Percentiles rank a stretch among this genome's conserved stretches.
Evolutionary conservation across 2,329 filamentous ascomycete genomes (phyloP).

Genomic region (Colletotrichum echinochloae): DNA sequence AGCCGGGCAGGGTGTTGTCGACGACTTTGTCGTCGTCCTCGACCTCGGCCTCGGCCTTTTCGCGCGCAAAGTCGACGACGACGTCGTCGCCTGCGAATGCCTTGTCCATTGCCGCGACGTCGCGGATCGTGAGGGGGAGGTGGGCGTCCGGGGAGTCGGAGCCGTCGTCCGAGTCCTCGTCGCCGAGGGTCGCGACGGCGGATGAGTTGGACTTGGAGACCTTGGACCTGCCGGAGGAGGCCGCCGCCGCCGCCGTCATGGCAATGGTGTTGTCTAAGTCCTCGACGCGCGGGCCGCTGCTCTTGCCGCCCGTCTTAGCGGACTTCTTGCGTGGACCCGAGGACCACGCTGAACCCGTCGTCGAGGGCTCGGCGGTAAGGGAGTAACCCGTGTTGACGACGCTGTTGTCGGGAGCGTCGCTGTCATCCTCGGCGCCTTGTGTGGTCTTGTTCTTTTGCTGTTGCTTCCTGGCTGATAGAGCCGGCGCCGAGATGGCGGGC

Average conservation of each 20-base stretch:
- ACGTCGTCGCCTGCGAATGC: conserved; percentile 93
- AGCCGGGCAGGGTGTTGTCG: conserved; percentile 90
- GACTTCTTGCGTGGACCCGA: conserved; percentile 52
- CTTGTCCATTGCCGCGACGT: conserved; percentile 78
- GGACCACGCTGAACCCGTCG: conserved; percentile 58
- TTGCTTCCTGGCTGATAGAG: conserved; percentile 43
- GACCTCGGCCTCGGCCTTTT: conserved; percentile 78
- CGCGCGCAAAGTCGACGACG: conserved; percentile 80
- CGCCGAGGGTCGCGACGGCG: conserved; percentile 41
- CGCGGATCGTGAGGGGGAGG: conserved; percentile 68
- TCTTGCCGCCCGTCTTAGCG: conserved; percentile 25
- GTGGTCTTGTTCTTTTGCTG: conserved; percentile 49
- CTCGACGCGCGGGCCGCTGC: conserved; percentile 44
- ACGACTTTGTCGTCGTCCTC: conserved; percentile 87
- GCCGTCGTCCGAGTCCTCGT: conserved; percentile 50
- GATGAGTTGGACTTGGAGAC: conserved; percentile 46
- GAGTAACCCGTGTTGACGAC: conserved; percentile 44
- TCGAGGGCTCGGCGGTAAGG: conserved; percentile 43
- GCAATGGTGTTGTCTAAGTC: conserved; percentile 55
- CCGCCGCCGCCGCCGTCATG: conserved; percentile 43
- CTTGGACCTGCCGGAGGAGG: conserved; percentile 41
- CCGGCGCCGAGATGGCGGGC: conserved; percentile 48
- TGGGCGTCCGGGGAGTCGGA: conserved; percentile 59
- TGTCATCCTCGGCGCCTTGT: conserved; percentile 45
- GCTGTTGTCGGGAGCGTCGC: conserved; percentile 42